A percentile compares a stretch with the other conserved stretches of the same genome.
Evolutionary conservation across 2,329 filamentous ascomycete species (phyloP).

Genomic region (Colletotrichum sp.): DNA sequence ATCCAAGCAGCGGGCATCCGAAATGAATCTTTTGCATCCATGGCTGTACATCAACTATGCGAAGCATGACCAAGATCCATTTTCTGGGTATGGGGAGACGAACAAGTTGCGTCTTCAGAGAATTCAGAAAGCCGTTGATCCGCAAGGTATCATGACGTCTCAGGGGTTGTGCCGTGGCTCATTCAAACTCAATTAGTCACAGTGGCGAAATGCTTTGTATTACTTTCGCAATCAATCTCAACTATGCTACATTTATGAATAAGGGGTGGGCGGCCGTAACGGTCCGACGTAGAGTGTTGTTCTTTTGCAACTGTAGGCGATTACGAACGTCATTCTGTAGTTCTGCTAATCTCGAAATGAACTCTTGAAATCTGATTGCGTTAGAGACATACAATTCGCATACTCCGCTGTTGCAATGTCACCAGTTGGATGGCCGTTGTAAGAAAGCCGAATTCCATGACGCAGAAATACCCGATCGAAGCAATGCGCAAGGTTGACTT

Average conservation of each 20-base stretch:
- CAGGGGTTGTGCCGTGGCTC: background rate
- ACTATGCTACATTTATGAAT: background rate
- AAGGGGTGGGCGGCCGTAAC: background rate
- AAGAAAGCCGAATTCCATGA: background rate
- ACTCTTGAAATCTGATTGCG: fast-evolving
- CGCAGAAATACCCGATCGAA: background rate
- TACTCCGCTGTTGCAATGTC: background rate
- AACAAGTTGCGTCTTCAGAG: conserved; percentile 27
- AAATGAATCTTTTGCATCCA: conserved; percentile 7
- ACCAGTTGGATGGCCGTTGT: too few relatives aligned
- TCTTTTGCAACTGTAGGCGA: background rate
- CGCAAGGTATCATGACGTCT: background rate
- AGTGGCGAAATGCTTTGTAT: fast-evolving
- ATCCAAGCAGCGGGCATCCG: conserved; percentile 11
- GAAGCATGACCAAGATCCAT: conserved; percentile 37
- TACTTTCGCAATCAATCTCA: fast-evolving
- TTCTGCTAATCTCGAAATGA: fast-evolving
- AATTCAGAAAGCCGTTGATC: background rate
- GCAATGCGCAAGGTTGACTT: background rate
- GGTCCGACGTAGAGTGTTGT: background rate
- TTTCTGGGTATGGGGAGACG: conserved; percentile 40
- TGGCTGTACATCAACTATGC: conserved; percentile 49
- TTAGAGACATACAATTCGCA: background rate
- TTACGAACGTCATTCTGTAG: fast-evolving
- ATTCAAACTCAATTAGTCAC: background rate